Evolutionary conservation across 2,329 filamentous ascomycete genomes (phyloP), one percentile per base, ranked within the genome.

Genomic region (Scedosporium apiospermum): DNA sequence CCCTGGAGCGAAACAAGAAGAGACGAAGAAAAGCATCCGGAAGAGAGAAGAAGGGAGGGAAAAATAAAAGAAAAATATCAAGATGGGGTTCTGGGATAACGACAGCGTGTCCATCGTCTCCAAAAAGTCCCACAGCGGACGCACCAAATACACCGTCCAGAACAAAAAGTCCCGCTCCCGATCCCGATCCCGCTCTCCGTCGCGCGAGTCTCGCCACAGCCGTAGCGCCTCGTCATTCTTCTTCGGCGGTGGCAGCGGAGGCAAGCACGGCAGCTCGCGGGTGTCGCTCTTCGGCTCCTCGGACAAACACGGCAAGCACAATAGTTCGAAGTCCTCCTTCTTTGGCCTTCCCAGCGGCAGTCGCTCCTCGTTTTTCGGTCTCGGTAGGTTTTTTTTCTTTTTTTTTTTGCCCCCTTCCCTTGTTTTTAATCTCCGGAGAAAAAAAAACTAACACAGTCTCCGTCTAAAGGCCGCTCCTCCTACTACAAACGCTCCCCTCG

Each of bases 401-500:
- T 21, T 57, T 26, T 49, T 26, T 61, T 42, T 21, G 14, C 21
- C 16, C 34, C 18, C 26, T 7, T 53, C 27, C 42, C 18, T 27
- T 10, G 26, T 49, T 27, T 42, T 23, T 58, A 38, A n/a, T 18
- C 16, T 16, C 38, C 38, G 23, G 38, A 62, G n/a, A n/a, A 30
- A 30, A 4, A 34, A 21, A 26, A 10, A 51, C 49, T 59, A 58
- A 64, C 63, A 61, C 6, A 57, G 41, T 51, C 60, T 60, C 34
- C 23, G 46, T 49, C 58, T 23, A 7, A 51, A 74, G 81, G 81
- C 69, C 80, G 81, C 63, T 80, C 82, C 27, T 84, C 83, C 51
- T 88, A 89, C 71, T 93, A 92, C 76, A 90, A 90, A 71, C 89
- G 91, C 70, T 89, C 90, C 18, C 90, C 93, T 2, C 89, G 93